phyloP scores from a whole-genome alignment of 352 stramenopile genomes.

The Globisporangium sylvaticum region DNA sequence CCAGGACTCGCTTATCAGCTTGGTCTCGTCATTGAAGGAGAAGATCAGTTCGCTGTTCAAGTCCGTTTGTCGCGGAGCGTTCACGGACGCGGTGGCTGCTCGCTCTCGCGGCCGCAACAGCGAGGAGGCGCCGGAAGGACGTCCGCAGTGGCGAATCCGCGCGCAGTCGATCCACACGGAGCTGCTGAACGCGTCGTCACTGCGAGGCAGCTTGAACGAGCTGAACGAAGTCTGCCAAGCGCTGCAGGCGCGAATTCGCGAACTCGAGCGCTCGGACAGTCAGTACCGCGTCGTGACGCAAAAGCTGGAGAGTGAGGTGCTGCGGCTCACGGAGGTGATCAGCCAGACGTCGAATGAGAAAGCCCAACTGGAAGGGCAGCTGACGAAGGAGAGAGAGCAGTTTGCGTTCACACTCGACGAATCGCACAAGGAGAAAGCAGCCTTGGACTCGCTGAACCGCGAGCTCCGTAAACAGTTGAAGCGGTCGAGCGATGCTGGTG shows the following conservation, averaged over 20 bases:
- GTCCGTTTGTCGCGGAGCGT: conserved; percentile 66
- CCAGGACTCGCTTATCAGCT: conserved; percentile 37
- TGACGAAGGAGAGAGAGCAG: conserved; percentile 68
- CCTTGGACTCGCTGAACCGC: conserved; percentile 62
- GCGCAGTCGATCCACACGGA: conserved; percentile 70
- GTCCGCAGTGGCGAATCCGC: conserved; percentile 70
- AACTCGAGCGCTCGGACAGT: conserved; percentile 70
- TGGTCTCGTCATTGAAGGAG: conserved; percentile 58
- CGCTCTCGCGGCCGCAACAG: conserved; percentile 27
- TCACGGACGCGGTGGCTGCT: conserved; percentile 67
- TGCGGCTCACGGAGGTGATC: conserved; percentile 47
- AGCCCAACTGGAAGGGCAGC: conserved; percentile 45
- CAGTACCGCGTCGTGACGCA: conserved; percentile 75
- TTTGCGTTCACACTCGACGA: conserved; percentile 71
- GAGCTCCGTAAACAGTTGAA: conserved; percentile 81
- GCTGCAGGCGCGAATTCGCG: conserved; percentile 61
- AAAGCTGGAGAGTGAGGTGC: conserved; percentile 72
- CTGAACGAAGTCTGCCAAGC: conserved; percentile 62
- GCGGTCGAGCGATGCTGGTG: conserved; percentile 45
- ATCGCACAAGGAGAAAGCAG: conserved; percentile 78
- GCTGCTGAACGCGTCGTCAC: conserved; percentile 50
- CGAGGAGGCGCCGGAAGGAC: conserved; percentile 22
- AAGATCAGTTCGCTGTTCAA: conserved; percentile 66
- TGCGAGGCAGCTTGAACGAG: conserved; percentile 59
- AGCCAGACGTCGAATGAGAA: conserved; percentile 35